Base-by-base conservation (phyloP, 2,329 filamentous ascomycete species). In the Venturia carpophila region DNA sequence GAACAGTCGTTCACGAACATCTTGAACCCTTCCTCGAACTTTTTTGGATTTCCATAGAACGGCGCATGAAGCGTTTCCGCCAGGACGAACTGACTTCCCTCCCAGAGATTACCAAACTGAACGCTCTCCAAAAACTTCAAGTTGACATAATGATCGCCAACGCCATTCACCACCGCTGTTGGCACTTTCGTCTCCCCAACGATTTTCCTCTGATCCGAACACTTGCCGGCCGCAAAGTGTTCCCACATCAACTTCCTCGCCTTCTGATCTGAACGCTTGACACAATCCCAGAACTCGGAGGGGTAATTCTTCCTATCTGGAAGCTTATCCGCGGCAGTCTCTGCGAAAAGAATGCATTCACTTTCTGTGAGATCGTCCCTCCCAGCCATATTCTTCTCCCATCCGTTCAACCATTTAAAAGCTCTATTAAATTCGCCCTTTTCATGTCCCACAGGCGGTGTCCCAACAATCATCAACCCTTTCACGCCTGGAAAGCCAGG, bases 91-190 rank as follows among this genome's bases (percentile, higher is more conserved):
- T 69, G 71, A 66, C 70, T 66, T 1, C 69, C 70, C 60, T 67
- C 68, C 73, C 72, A 74, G 39, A 74, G 62, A 17, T 66, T 71
- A 64, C 62, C 68, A 68, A 69, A 74, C 49, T 67, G 65, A 13
- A 74, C 67, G 24, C 27, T 66, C 34, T 73, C 70, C 42, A 74
- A n/a, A 65, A 72, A 75, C 4, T 71, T 72, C 45, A 75, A 49
- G 52, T 73, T 69, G 7, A 75, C 68, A 65, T 69, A 74, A 43
- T 70, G 72, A 58, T 74, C 73, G 1, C 69, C 67, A 3, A 41
- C 68, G 0, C 73, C 73, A 66, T 74, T 74, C 10, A 74, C 69
- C 4, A 75, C 72, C 7, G 68, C 72, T 34, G 71, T 47, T 13
- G 69, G 47, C 58, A 71, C 69, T 21, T 69, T 68, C 7, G 61